phyloP scores from a whole-genome alignment of 176 grass and related monocot genomes.

The Tuctoria greenei region DNA sequence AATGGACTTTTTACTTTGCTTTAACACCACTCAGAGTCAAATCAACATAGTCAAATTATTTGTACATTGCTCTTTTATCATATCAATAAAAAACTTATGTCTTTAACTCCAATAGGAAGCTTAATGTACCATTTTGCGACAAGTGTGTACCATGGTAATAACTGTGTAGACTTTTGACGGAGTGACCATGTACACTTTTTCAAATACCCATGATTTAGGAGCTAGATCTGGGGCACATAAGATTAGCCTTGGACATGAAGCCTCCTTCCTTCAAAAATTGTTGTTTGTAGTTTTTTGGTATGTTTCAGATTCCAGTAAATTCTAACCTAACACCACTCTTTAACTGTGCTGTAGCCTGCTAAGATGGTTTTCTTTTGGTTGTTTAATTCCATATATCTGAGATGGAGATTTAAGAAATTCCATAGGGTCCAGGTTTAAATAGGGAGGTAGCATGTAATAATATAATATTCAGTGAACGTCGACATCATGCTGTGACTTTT shows the following conservation, averaged over 20 bases:
- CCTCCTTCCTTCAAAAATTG: not conserved
- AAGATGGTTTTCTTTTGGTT: slow-evolving; percentile 12
- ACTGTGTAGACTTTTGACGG: slow-evolving; percentile 3
- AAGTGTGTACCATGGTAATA: not conserved
- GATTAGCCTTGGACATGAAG: slow-evolving; percentile 2
- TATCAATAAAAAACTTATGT: slow-evolving; percentile 16
- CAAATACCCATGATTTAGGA: not conserved
- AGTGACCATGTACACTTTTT: not conserved
- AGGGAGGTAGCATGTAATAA: not conserved
- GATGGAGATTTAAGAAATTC: slow-evolving; percentile 16
- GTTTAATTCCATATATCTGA: not conserved
- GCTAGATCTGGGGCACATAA: not conserved
- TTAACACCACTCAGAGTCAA: not conserved
- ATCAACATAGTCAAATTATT: not conserved
- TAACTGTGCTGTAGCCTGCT: not conserved
- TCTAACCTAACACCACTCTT: slow-evolving; percentile 10
- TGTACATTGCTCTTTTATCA: not conserved
- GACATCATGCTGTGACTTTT: not conserved
- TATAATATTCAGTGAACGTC: not conserved
- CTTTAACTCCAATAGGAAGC: slow-evolving; percentile 3
- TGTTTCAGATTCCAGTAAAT: slow-evolving; percentile 11
- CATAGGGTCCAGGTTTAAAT: not conserved
- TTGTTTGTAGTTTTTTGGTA: not conserved
- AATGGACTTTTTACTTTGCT: slow-evolving; percentile 6
- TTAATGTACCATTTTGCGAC: not conserved